Base-by-base conservation (phyloP, 2,329 filamentous ascomycete species). In the Penicillium nordicum region DNA sequence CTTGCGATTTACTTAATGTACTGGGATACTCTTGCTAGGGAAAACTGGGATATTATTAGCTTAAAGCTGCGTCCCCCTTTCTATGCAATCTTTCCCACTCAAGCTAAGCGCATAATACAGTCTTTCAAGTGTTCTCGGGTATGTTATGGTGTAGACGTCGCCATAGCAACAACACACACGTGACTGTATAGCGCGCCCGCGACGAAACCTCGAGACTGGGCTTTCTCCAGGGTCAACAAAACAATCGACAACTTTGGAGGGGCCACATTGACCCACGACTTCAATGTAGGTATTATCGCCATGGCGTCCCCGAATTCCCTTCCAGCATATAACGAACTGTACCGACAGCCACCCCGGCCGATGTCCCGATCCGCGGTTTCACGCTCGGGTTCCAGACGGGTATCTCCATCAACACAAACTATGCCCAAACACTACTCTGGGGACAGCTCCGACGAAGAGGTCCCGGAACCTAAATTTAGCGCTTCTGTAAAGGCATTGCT, bases 361-460 rank as follows among this genome's bases (percentile, higher is more conserved):
- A 71, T 72, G 66, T 69, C 71, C 62, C 69, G 72, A 66, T 65
- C 70, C 60, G 64, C 73, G 47, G 64, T 69, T 61, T 72, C 72
- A 64, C 69, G 69, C 60, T 63, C 67, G 25, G 61, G 67, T 48
- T 69, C 70, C 57, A 67, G 69, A 61, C 69, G 70, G 57, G 63
- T 60, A 50, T 74, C 72, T 14, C 69, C 70, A 57, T 49, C 62
- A 63, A 30, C 57, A 64, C 48, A 53, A 53, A 51, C 65, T 6
- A 46, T 67, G 2, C 57, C 70, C 3, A 67, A 67, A 45, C 65
- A 69, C 18, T 73, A 69, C 61, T 75, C 78, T 1, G 87, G 90
- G 66, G 92, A 96, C 70, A 96, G 90, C 79, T 96, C 92, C 25
- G 93, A 97, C 75, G 93, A 97, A 68, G 93, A 97, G 75, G 90